Evolutionary conservation across 768 basidiomycete species (phyloP).

Genomic region (Russula vinacea): DNA sequence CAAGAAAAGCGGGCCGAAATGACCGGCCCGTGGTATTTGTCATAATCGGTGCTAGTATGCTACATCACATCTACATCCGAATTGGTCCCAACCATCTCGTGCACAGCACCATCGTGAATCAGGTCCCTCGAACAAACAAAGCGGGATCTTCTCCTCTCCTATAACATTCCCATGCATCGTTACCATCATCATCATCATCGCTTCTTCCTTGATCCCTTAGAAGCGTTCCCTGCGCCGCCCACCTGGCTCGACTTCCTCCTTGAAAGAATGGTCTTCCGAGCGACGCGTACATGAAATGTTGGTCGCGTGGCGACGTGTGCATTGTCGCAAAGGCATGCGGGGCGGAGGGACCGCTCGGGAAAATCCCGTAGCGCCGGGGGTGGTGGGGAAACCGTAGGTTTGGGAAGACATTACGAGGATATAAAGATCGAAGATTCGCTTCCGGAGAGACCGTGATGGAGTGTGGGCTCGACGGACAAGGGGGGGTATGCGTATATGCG

Average conservation of each 20-base stretch:
- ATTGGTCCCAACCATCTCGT: not conserved
- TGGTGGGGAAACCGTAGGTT: constrained; percentile 31
- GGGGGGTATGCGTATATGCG: not conserved
- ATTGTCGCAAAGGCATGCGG: constrained; percentile 40
- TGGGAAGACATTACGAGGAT: constrained; percentile 35
- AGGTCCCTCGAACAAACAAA: not conserved
- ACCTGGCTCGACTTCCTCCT: constrained; percentile 6
- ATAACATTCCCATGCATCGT: not conserved
- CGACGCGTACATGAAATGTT: constrained; percentile 36
- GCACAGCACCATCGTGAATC: not conserved
- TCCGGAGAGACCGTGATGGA: not conserved
- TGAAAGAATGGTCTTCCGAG: constrained; percentile 26
- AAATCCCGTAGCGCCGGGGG: constrained; percentile 35
- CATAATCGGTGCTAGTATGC: not conserved
- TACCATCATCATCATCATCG: not conserved
- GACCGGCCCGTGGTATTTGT: not conserved
- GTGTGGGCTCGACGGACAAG: not conserved
- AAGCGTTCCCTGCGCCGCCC: not conserved
- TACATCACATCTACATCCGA: not conserved
- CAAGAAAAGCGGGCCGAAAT: not conserved
- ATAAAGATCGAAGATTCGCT: not conserved
- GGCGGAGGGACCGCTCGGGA: constrained; percentile 37
- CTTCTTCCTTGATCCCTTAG: constrained; percentile 26
- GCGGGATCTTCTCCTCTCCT: not conserved
- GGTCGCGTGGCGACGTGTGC: constrained; percentile 38